A percentile compares a stretch with the other conserved stretches of the same genome.
Conservation (phyloP, 2,329 filamentous ascomycete species). For the Hawksworthiomyces lignivorus region DNA sequence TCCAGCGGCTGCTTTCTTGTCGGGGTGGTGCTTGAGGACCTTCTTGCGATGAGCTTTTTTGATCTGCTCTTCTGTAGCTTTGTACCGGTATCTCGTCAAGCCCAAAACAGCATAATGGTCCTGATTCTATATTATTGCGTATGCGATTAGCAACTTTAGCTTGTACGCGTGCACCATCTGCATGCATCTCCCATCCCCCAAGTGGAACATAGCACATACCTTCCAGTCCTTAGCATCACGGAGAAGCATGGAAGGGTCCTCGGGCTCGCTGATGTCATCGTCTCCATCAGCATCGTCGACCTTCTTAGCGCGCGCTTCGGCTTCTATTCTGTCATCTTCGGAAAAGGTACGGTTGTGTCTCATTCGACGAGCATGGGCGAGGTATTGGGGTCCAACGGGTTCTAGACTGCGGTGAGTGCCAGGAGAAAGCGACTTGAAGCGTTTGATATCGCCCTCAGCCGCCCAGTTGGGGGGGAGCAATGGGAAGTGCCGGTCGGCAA, state of each 20-base stretch:
- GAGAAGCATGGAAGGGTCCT: conserved; percentile 86
- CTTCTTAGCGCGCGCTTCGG: conserved; percentile 90
- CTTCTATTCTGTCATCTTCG: conserved; percentile 96
- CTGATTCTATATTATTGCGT: conserved; percentile 54
- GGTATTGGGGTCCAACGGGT: conserved; percentile 94
- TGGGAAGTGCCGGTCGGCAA: conserved; percentile 62
- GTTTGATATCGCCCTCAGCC: conserved; percentile 87
- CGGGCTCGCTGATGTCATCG: conserved; percentile 85
- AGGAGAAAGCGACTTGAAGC: conserved; percentile 65
- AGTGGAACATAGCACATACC: conserved; percentile 50
- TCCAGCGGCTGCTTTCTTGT: conserved; percentile 93
- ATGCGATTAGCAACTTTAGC: not conserved
- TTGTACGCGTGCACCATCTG: not conserved
- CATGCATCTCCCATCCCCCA: not conserved
- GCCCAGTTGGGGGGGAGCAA: conserved; percentile 73
- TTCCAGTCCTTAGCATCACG: conserved; percentile 99
- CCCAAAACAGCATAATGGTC: conserved; percentile 98
- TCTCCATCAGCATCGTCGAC: conserved; percentile 81
- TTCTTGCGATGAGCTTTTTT: conserved; percentile 99
- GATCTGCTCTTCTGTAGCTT: conserved; percentile 95
- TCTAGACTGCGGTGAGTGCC: conserved; percentile 84
- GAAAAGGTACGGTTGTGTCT: conserved; percentile 97
- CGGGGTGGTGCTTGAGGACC: conserved; percentile 96
- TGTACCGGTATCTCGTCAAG: conserved; percentile 83
- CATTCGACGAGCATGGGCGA: conserved; percentile 91